Base-by-base conservation (phyloP, 2,329 filamentous ascomycete genomes). In the Cladophialophora psammophila region DNA sequence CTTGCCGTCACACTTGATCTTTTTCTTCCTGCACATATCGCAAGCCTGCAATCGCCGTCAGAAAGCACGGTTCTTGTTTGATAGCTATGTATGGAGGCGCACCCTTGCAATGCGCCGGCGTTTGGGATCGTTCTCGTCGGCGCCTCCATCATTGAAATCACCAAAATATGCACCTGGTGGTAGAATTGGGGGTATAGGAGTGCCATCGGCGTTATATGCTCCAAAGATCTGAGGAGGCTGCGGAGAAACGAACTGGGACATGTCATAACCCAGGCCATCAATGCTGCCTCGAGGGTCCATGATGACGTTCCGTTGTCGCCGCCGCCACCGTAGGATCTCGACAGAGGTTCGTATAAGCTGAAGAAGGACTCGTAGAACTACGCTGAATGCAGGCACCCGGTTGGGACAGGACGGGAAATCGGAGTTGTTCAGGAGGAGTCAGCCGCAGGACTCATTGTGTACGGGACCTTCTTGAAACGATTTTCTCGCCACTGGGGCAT, bases 1-100 rank as follows among this genome's bases (percentile, higher is more conserved):
- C 81, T 96, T 97, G 72, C 95, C 94, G 77, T 98, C 95, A 80
- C 94, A 98, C 82, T 98, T 98, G 81, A 98, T 97, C 81, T 92
- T 85, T 81, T 90, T 90, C 82, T 96, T 97, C 74, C 94, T 87
- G 78, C 94, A 98, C 93, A 96, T 96, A 75, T 97, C 94, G 81
- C 93, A 97, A 60, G 93, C 93, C 91, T 94, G 74, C 54, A 71
- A 36, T 10, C 38, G 54, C 62, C 40, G 58, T 70, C 72, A 70
- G 66, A 59, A 64, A 53, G 69, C 55, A 45, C 26, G 20, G 18
- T 50, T 18, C 60, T 50, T 63, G 52, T 34, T 58, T 55, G 20
- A 50, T n/a, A 53, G 34, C 13, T 10, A n/a, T 15, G 31, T n/a
- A 54, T 36, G 55, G 59, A 38, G 42, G 76, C 88, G 83, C 86